Conservation (phyloP, 164 flowering plant species). For the Berberis thunbergii region DNA sequence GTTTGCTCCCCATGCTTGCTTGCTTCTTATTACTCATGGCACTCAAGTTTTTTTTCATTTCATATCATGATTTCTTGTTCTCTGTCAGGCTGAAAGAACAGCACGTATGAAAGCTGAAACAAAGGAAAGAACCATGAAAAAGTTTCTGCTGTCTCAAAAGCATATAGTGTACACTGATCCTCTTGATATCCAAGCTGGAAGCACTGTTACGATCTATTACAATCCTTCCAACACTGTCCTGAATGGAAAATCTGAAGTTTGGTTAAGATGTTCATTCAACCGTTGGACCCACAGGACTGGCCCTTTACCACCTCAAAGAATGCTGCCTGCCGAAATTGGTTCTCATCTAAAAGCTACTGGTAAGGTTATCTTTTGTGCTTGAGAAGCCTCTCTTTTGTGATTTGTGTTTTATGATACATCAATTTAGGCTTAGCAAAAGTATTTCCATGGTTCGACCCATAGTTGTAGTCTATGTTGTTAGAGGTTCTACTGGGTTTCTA, state of each 20-base stretch:
- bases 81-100: slow-evolving; percentile 65
- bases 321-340: slow-evolving; percentile 58
- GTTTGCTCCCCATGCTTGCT: not conserved
- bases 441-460: too few relatives aligned
- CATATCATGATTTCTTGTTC: slow-evolving; percentile 5
- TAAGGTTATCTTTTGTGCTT: slow-evolving; percentile 17
- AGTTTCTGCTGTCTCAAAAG: slow-evolving; percentile 79
- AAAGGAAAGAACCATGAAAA: slow-evolving; percentile 63
- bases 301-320: slow-evolving; percentile 75
- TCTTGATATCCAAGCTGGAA: slow-evolving; percentile 84
- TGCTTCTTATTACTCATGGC: not conserved
- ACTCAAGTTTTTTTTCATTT: not conserved
- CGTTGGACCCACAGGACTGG: slow-evolving; percentile 84
- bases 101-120: slow-evolving; percentile 73
- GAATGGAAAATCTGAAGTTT: slow-evolving; percentile 83
- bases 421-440: not conserved
- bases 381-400: not conserved
- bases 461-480: too few relatives aligned
- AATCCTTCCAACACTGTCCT: slow-evolving; percentile 85
- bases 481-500: too few relatives aligned
- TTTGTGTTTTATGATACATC: not conserved
- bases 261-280: slow-evolving; percentile 91
- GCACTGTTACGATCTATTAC: slow-evolving; percentile 50
- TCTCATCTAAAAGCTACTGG: slow-evolving; percentile 68
- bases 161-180: slow-evolving; percentile 89